phyloP scores from a whole-genome alignment of 257 asterid species.

The Solanum ossicruentum region DNA sequence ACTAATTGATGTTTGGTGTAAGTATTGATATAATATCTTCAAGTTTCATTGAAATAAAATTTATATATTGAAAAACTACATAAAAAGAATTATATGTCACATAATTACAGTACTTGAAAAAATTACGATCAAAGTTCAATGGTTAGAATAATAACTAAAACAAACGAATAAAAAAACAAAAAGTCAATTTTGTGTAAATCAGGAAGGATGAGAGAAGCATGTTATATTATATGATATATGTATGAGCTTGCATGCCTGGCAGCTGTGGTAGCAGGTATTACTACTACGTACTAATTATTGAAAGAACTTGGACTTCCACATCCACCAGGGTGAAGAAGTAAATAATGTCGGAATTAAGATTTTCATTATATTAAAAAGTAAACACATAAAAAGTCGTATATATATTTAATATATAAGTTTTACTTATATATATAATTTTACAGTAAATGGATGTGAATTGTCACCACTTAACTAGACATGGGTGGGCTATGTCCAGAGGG shows the following conservation, averaged over 20 bases:
- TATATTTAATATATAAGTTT: no score
- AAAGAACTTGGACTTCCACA: background rate
- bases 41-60: no score
- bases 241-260: background rate
- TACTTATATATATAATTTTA: background rate
- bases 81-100: no score
- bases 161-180: background rate
- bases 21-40: fast-evolving
- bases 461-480: no score
- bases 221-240: background rate
- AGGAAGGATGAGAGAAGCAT: background rate
- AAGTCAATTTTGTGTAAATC: background rate
- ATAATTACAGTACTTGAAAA: fast-evolving
- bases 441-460: background rate
- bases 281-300: background rate
- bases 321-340: background rate
- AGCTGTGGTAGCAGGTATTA: background rate
- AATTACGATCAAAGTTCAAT: no score
- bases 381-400: background rate
- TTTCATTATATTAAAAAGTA: background rate
- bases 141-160: no score
- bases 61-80: no score
- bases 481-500: background rate
- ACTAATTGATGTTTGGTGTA: no score
- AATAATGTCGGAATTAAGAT: background rate